phyloP scores from a whole-genome alignment of 2,329 filamentous ascomycete species.

The Aspergillus sp. region DNA sequence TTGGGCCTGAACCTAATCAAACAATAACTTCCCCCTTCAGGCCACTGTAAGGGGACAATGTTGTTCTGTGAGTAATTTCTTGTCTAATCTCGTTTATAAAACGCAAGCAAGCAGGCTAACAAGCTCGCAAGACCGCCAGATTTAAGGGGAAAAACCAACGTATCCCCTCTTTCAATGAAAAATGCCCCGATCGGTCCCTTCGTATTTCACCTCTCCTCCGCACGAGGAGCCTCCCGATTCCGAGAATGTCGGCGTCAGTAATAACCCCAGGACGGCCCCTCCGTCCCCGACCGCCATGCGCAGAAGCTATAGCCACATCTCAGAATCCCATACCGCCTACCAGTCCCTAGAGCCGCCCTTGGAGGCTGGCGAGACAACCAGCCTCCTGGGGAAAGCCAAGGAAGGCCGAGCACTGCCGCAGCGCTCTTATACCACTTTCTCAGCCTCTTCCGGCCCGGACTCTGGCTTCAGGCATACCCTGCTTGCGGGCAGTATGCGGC shows the following conservation, averaged over 20 bases:
- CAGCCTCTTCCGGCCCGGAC: conserved; percentile 32
- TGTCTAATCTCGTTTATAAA: background rate
- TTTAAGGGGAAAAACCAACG: conserved; percentile 6
- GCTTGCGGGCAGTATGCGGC: conserved; percentile 36
- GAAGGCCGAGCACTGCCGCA: conserved; percentile 23
- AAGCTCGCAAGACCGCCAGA: background rate
- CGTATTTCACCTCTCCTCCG: conserved; percentile 22
- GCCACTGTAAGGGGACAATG: conserved; percentile 2
- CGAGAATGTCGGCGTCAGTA: conserved; percentile 10
- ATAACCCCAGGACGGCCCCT: conserved; percentile 30
- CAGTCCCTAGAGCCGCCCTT: conserved; percentile 30
- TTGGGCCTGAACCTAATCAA: conserved; percentile 1
- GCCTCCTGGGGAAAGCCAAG: conserved; percentile 28
- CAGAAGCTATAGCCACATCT: conserved; percentile 29
- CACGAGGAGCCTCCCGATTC: conserved; percentile 12
- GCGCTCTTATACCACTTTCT: conserved; percentile 39
- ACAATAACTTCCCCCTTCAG: background rate
- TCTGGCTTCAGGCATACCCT: conserved; percentile 34
- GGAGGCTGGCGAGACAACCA: conserved; percentile 36
- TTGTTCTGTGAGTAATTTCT: background rate
- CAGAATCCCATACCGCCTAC: conserved; percentile 33
- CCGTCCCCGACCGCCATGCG: conserved; percentile 37
- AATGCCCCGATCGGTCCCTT: conserved; percentile 35
- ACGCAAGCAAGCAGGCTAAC: background rate
- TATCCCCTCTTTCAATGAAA: conserved; percentile 4